Conservation (phyloP, 306 rosid species). For the Lupinus albus region DNA sequence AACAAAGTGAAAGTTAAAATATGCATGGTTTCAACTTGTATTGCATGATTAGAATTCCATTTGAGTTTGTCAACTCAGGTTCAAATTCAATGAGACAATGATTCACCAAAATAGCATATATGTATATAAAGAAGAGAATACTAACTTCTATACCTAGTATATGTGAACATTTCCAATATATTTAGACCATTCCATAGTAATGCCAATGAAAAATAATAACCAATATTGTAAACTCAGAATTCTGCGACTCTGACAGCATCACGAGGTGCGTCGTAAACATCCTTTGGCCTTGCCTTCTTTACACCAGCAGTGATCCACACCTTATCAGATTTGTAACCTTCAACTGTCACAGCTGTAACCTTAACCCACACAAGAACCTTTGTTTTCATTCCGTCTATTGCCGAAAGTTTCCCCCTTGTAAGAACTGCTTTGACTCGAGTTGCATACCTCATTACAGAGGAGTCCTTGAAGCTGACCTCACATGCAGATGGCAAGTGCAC, state of each 20-base stretch:
- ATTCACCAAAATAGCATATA: conserved; percentile 35
- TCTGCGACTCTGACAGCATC: conserved; percentile 69
- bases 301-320: conserved; percentile 91
- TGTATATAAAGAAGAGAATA: conserved; percentile 18
- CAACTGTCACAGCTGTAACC: conserved; percentile 76
- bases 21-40: conserved; percentile 3
- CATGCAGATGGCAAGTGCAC: conserved; percentile 81
- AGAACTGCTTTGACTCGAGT: conserved; percentile 77
- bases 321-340: conserved; percentile 84
- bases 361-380: conserved; percentile 94
- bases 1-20: neutral
- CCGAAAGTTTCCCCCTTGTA: conserved; percentile 75
- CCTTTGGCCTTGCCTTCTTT: conserved; percentile 83
- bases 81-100: conserved; percentile 34
- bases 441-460: conserved; percentile 70
- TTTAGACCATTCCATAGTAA: conserved; percentile 28
- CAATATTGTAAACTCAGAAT: conserved; percentile 50
- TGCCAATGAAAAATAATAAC: conserved; percentile 18
- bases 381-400: conserved; percentile 93
- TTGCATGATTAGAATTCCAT: conserved; percentile 28
- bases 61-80: conserved; percentile 1
- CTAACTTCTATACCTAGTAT: conserved; percentile 35
- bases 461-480: conserved; percentile 90
- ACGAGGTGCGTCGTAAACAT: conserved; percentile 63
- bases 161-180: conserved; percentile 31